Conservation (phyloP, 305 asterid species). For the Stenogyne calaminthoides region DNA sequence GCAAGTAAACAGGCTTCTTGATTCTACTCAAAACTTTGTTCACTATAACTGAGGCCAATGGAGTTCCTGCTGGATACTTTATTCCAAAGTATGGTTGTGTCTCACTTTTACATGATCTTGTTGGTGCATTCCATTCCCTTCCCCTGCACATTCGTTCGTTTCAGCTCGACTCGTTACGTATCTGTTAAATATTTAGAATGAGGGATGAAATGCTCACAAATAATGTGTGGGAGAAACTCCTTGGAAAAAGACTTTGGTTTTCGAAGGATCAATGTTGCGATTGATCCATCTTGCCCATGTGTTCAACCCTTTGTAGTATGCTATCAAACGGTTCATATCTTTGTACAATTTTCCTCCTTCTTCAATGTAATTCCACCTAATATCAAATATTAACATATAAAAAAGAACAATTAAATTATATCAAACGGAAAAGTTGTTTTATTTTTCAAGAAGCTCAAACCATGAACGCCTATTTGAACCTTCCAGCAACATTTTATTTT, state of each 20-base stretch:
- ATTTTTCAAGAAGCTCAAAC: too few species aligned
- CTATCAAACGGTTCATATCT: constrained; percentile 86
- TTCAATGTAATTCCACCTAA: constrained; percentile 82
- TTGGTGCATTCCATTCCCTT: constrained; percentile 67
- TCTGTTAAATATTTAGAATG: not conserved
- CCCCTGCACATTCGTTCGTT: constrained; percentile 45
- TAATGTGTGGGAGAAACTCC: constrained; percentile 94
- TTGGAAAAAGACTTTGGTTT: constrained; percentile 80
- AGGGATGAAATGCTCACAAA: constrained; percentile 43
- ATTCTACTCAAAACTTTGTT: constrained; percentile 74
- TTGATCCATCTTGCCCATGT: constrained; percentile 95
- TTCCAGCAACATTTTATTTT: too few species aligned
- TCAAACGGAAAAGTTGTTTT: too few species aligned
- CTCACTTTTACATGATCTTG: constrained; percentile 62
- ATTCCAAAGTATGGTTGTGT: constrained; percentile 59
- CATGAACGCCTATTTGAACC: too few species aligned
- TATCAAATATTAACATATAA: not conserved
- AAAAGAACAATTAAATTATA: too few species aligned
- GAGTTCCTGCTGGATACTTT: constrained; percentile 65
- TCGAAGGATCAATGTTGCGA: constrained; percentile 60
- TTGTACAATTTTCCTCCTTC: constrained; percentile 61
- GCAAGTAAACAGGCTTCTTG: constrained; percentile 72
- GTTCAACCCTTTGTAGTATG: constrained; percentile 81
- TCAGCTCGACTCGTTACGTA: not conserved
- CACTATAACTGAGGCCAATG: constrained; percentile 48